These are phyloP conservation scores for Solanum aculeatissimum DNA, from an alignment of 305 asterid genomes.

Conservation along the genomic window DNA sequence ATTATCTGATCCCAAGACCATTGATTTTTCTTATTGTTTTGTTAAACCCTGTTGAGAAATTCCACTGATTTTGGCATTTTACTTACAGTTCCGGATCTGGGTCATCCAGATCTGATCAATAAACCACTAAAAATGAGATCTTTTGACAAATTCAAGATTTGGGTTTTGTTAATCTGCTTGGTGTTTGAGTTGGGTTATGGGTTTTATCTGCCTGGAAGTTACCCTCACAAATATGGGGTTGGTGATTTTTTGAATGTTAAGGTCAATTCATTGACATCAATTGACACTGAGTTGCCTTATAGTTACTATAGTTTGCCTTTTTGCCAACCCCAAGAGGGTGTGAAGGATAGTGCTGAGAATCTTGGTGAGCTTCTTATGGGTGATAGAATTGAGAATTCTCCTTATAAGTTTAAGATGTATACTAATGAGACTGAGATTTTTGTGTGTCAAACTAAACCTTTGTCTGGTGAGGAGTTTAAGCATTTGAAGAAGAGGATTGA, in stretches of 20 bases:
- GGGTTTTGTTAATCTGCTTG: conserved; percentile 25
- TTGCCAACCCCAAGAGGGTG: conserved; percentile 25
- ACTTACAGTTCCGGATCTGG: conserved; percentile 11
- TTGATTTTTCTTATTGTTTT: not conserved
- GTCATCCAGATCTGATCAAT: conserved; percentile 9
- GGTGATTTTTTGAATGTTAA: conserved; percentile 28
- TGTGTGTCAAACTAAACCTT: conserved; percentile 25
- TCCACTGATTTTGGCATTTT: conserved; percentile 2
- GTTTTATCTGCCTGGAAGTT: conserved; percentile 37
- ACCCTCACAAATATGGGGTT: conserved; percentile 27
- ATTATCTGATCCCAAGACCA: not conserved
- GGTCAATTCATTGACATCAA: conserved; percentile 36
- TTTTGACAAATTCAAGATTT: conserved; percentile 20
- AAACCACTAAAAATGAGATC: conserved; percentile 14
- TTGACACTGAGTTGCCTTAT: conserved; percentile 33
- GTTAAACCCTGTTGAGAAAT: not conserved
- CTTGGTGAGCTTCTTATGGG: conserved; percentile 43
- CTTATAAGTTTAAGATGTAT: conserved; percentile 34
- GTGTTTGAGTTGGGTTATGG: conserved; percentile 24
- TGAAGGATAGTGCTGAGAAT: conserved; percentile 34
- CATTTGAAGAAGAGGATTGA: conserved; percentile 32
- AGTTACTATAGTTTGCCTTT: conserved; percentile 37
- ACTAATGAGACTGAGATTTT: conserved; percentile 26
- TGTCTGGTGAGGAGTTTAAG: conserved; percentile 39
- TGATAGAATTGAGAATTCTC: conserved; percentile 37